Evolutionary conservation across 2,329 filamentous ascomycete genomes (phyloP).

Genomic region (Talaromyces atroroseus): DNA sequence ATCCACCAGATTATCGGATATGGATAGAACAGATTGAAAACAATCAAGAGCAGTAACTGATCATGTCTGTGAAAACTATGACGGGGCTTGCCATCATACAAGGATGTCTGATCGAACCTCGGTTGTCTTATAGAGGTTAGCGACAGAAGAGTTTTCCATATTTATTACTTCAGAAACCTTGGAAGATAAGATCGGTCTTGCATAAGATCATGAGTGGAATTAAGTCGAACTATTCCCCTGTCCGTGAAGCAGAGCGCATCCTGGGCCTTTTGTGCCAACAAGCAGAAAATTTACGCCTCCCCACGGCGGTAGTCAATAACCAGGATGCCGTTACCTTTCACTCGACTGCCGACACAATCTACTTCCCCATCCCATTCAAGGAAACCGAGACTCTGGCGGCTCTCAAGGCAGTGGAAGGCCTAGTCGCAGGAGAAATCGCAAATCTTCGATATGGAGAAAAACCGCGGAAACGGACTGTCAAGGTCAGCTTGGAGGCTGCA

Average conservation of each 20-base stretch:
- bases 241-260: constrained; percentile 33
- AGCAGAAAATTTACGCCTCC: constrained; percentile 28
- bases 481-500: constrained; percentile 33
- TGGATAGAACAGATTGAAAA: neutral
- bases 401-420: constrained; percentile 56
- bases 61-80: neutral
- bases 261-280: constrained; percentile 32
- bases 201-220: constrained; percentile 12
- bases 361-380: constrained; percentile 45
- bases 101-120: too few relatives aligned
- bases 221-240: constrained; percentile 26
- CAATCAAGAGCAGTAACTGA: neutral
- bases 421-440: constrained; percentile 55
- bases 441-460: constrained; percentile 47
- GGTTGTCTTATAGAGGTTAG: neutral
- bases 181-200: neutral
- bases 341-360: constrained; percentile 32
- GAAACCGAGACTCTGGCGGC: constrained; percentile 50
- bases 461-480: constrained; percentile 32
- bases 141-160: too few relatives aligned
- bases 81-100: neutral
- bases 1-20: neutral
- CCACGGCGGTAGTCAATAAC: constrained; percentile 25
- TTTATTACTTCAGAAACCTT: too few relatives aligned
- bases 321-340: constrained; percentile 33